These are phyloP conservation scores for Cutaneotrichosporon cavernicola DNA, from an alignment of 1,284 basidiomycete genomes.

Conservation along the genomic window DNA sequence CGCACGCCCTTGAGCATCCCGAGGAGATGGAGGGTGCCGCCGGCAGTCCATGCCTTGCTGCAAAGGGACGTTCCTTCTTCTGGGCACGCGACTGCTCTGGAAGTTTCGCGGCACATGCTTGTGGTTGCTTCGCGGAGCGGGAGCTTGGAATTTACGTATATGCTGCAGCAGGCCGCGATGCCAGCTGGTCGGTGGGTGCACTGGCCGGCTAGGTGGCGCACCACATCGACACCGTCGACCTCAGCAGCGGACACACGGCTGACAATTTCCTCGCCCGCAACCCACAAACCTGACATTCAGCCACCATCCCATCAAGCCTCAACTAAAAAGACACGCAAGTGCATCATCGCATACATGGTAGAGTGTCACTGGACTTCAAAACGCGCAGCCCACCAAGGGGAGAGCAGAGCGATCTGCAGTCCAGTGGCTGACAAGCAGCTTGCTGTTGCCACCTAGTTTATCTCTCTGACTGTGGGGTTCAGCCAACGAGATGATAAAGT, in stretches of 20 bases:
- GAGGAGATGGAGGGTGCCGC: neutral
- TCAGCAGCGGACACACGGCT: too few relatives aligned
- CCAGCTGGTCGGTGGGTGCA: too few relatives aligned
- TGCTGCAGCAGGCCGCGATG: too few relatives aligned
- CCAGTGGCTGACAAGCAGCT: slow-evolving; percentile 10
- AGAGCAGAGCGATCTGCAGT: slow-evolving; percentile 23
- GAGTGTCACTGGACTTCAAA: slow-evolving; percentile 29
- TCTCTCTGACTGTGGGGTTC: slow-evolving; percentile 32
- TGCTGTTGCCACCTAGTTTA: slow-evolving; percentile 45
- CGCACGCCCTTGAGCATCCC: neutral
- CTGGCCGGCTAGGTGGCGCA: too few relatives aligned
- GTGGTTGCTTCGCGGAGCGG: too few relatives aligned
- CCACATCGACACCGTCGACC: too few relatives aligned
- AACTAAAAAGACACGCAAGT: neutral
- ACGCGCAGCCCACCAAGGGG: slow-evolving; percentile 24
- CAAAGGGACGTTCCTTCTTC: too few relatives aligned
- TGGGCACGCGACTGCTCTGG: too few relatives aligned
- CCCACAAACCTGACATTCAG: neutral
- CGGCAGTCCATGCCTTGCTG: too few relatives aligned
- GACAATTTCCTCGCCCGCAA: neutral
- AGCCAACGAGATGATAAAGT: slow-evolving; percentile 41
- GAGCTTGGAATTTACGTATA: too few relatives aligned
- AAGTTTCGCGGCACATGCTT: too few relatives aligned
- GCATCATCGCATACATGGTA: neutral
- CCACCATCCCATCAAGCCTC: neutral